Percentiles rank a stretch among this genome's conserved stretches.
Evolutionary conservation across 495 filamentous ascomycete species (phyloP).

Genomic region (Xylaria venustula): DNA sequence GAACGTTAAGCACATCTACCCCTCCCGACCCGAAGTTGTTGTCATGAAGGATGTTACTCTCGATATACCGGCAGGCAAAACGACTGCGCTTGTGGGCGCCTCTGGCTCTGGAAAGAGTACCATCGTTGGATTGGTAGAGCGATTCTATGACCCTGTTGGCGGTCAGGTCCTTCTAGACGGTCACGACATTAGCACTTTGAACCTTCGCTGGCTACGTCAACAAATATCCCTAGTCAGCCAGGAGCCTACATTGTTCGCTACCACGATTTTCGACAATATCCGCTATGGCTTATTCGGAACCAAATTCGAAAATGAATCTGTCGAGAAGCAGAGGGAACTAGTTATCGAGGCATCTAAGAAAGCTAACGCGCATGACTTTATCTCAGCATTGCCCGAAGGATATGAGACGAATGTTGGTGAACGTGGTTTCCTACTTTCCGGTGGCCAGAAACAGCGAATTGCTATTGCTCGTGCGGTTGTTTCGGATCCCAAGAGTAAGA

Average conservation of each 20-base stretch:
- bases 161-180: constrained; percentile 81
- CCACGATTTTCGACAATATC: constrained; percentile 85
- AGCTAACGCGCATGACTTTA: constrained; percentile 93
- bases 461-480: constrained; percentile 84
- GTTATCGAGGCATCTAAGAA: constrained; percentile 80
- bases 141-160: constrained; percentile 86
- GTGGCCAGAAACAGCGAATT: constrained; percentile 96
- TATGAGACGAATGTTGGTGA: constrained; percentile 96
- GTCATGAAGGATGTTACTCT: constrained; percentile 83
- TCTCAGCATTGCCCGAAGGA: constrained; percentile 76
- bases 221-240: constrained; percentile 85
- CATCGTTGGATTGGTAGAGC: constrained; percentile 85
- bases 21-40: constrained; percentile 83
- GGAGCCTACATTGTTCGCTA: constrained; percentile 82
- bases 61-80: constrained; percentile 78
- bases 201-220: constrained; percentile 87
- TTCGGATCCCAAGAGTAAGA: constrained; percentile 74
- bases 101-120: constrained; percentile 91
- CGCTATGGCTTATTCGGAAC: constrained; percentile 86
- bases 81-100: constrained; percentile 81
- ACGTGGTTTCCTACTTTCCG: constrained; percentile 86
- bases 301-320: constrained; percentile 60
- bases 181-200: constrained; percentile 75
- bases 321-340: constrained; percentile 65
- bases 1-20: constrained; percentile 88